Evolutionary conservation across 2,329 filamentous ascomycete species (phyloP).

Genomic region (Fusarium ramigenum): DNA sequence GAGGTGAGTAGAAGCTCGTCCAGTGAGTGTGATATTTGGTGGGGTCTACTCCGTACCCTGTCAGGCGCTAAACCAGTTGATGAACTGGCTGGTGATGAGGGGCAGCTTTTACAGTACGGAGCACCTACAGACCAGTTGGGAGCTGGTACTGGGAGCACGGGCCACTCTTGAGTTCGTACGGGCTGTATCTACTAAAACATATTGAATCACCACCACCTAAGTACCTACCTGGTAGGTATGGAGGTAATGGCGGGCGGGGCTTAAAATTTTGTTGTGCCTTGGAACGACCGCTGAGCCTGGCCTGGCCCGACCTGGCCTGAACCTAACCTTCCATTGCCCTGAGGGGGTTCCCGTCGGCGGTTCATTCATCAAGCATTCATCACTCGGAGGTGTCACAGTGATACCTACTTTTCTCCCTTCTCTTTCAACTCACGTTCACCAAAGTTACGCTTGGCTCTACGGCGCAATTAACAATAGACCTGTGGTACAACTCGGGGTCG

Average conservation of each 20-base stretch:
- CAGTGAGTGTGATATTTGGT: not conserved
- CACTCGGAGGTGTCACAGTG: not conserved
- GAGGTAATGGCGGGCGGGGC: not conserved
- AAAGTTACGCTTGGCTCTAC: slow-evolving; percentile 15
- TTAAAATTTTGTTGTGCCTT: slow-evolving; percentile 7
- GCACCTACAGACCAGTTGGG: not conserved
- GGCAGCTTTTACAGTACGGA: not conserved
- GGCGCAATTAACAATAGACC: slow-evolving; percentile 26
- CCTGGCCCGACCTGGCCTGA: not conserved
- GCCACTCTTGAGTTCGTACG: not conserved
- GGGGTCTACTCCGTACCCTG: slow-evolving; percentile 3
- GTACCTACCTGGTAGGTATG: not conserved
- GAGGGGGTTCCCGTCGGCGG: slow-evolving; percentile 7
- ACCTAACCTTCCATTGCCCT: slow-evolving; percentile 4
- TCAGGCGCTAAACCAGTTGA: slow-evolving; percentile 21
- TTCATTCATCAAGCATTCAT: not conserved
- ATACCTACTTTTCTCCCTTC: slow-evolving; percentile 2
- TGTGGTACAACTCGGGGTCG: slow-evolving; percentile 3
- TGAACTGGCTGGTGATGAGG: slow-evolving; percentile 21
- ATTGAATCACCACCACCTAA: not conserved
- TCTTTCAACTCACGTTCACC: slow-evolving; percentile 6
- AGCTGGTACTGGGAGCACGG: slow-evolving; percentile 12
- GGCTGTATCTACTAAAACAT: too few relatives aligned
- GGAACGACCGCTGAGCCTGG: not conserved
- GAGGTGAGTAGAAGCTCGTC: not conserved